These are phyloP conservation scores for Diaporthe longicolla DNA, from an alignment of 2,329 filamentous ascomycete genomes.

Conservation along the genomic window DNA sequence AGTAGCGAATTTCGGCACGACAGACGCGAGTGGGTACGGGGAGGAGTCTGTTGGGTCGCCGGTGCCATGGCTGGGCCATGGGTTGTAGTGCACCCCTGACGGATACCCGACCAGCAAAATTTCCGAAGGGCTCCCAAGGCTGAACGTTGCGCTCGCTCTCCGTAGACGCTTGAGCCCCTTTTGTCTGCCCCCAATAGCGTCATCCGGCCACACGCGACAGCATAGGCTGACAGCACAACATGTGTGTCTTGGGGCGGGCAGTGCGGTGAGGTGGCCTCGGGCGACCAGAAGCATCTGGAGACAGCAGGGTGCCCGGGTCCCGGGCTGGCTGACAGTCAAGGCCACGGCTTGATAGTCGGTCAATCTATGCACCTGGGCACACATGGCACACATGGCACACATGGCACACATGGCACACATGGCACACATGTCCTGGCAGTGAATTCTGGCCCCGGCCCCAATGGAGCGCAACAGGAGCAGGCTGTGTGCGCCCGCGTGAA, in stretches of 20 bases:
- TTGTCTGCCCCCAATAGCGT: constrained; percentile 26
- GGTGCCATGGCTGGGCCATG: constrained; percentile 10
- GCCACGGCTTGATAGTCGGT: not conserved
- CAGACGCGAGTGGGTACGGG: constrained; percentile 39
- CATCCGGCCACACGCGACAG: constrained; percentile 23
- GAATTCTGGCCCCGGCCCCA: not conserved
- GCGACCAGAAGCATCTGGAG: not conserved
- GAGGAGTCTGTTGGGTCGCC: constrained; percentile 20
- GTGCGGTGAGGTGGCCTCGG: not conserved
- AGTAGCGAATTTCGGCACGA: constrained; percentile 40
- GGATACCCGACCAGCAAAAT: constrained; percentile 35
- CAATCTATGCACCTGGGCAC: not conserved
- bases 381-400: too few relatives aligned
- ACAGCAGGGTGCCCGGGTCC: too few relatives aligned
- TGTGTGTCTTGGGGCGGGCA: not conserved
- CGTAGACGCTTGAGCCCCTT: constrained; percentile 34
- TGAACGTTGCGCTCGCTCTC: constrained; percentile 41
- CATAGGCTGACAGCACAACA: not conserved
- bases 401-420: too few relatives aligned
- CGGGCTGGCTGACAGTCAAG: not conserved
- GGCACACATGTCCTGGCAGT: not conserved
- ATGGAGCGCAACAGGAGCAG: constrained; percentile 16
- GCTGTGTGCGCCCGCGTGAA: constrained; percentile 36
- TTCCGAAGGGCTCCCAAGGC: constrained; percentile 38
- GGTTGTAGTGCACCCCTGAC: constrained; percentile 29